phyloP scores from a whole-genome alignment of 2,329 filamentous ascomycete genomes.

The Pseudocercospora cruenta region DNA sequence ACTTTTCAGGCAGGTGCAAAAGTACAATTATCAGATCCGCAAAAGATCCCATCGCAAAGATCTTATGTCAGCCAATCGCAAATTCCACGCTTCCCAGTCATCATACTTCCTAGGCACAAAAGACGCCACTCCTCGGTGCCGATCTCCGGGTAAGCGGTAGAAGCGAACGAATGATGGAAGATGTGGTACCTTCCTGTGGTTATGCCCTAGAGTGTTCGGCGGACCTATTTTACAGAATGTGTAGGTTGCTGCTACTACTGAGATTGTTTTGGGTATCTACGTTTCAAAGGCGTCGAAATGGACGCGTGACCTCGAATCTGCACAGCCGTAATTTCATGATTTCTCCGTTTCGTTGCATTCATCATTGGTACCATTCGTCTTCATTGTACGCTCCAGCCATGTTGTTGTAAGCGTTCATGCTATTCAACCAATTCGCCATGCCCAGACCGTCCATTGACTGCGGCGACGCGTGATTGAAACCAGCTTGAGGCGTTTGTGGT shows the following conservation, averaged over 20 bases:
- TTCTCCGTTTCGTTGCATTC: not conserved
- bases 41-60: not conserved
- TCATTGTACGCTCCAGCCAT: constrained; percentile 43
- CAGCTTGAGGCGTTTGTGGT: not conserved
- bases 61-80: not conserved
- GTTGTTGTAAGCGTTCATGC: constrained; percentile 35
- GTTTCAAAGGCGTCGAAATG: not conserved
- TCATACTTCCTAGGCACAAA: not conserved
- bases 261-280: not conserved
- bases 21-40: constrained; percentile 12
- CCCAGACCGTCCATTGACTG: constrained; percentile 9
- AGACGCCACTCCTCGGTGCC: not conserved
- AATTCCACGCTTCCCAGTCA: not conserved
- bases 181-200: not conserved
- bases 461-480: not conserved
- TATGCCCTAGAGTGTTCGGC: not conserved
- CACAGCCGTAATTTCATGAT: not conserved
- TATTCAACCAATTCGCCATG: constrained; percentile 33
- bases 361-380: constrained; percentile 48
- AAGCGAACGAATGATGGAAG: not conserved
- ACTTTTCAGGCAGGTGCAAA: constrained; percentile 8
- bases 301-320: not conserved
- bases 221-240: not conserved
- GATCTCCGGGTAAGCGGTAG: not conserved
- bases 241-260: not conserved